Evolutionary conservation across 495 filamentous ascomycete genomes (phyloP).

Genomic region (Lentithecium fluviatile): DNA sequence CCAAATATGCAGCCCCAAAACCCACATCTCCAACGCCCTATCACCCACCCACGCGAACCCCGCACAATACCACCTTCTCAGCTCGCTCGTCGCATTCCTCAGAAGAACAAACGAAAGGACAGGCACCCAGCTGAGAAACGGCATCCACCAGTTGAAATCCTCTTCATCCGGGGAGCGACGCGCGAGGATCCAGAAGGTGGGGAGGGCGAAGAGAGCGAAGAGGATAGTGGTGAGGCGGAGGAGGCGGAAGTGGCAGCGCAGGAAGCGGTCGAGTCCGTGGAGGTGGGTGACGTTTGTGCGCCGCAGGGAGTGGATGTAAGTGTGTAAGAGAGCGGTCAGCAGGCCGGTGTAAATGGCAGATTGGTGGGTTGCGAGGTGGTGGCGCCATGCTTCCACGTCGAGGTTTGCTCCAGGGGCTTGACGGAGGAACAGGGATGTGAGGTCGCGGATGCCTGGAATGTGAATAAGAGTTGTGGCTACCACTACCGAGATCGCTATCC

Average conservation of each 20-base stretch:
- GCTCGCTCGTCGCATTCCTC: conserved; percentile 48
- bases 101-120: conserved; percentile 53
- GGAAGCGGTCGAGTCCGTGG: not conserved
- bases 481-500: conserved; percentile 50
- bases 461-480: conserved; percentile 47
- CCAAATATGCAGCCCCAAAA: conserved; percentile 63
- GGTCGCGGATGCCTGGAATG: conserved; percentile 49
- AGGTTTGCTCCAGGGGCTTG: conserved; percentile 46
- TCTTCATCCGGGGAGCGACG: conserved; percentile 41
- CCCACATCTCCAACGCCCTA: conserved; percentile 58
- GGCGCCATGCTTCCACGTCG: conserved; percentile 49
- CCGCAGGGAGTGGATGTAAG: conserved; percentile 31
- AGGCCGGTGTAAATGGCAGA: conserved; percentile 56
- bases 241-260: not conserved
- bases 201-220: not conserved
- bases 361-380: conserved; percentile 50
- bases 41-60: conserved; percentile 56
- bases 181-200: conserved; percentile 33
- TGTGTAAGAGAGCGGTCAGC: conserved; percentile 47
- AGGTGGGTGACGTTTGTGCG: not conserved
- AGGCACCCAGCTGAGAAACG: conserved; percentile 56
- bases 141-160: conserved; percentile 52
- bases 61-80: conserved; percentile 48
- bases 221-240: conserved; percentile 14
- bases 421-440: conserved; percentile 41